Evolutionary conservation across 1,139 yeast genomes (phyloP).

Genomic region (Scheffersomyces quercinus): DNA sequence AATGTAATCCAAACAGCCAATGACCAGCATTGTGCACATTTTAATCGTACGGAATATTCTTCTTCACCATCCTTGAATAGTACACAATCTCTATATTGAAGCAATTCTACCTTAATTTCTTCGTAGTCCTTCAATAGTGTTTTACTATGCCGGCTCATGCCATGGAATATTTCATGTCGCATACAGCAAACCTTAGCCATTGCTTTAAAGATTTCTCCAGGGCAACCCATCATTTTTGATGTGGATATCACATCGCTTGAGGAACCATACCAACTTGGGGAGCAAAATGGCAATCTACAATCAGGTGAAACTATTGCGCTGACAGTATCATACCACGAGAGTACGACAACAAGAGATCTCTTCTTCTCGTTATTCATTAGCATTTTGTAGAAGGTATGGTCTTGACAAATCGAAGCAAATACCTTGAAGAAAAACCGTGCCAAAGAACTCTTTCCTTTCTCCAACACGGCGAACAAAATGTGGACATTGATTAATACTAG

Average conservation of each 20-base stretch:
- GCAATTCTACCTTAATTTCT: slow-evolving; percentile 28
- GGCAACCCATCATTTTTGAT: slow-evolving; percentile 56
- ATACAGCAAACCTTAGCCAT: slow-evolving; percentile 43
- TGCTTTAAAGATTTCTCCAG: slow-evolving; percentile 52
- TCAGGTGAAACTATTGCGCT: slow-evolving; percentile 56
- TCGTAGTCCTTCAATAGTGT: slow-evolving; percentile 21
- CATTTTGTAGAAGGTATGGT: slow-evolving; percentile 21
- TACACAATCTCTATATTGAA: slow-evolving; percentile 50
- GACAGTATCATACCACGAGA: slow-evolving; percentile 59
- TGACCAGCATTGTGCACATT: slow-evolving; percentile 58
- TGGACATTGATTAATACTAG: slow-evolving; percentile 53
- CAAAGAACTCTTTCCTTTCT: slow-evolving; percentile 52
- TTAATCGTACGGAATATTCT: slow-evolving; percentile 36
- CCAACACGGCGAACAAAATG: slow-evolving; percentile 49
- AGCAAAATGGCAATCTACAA: slow-evolving; percentile 51
- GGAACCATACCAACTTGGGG: slow-evolving; percentile 52
- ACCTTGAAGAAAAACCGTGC: slow-evolving; percentile 48
- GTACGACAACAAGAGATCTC: slow-evolving; percentile 46
- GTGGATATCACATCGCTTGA: slow-evolving; percentile 37
- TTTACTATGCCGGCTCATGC: slow-evolving; percentile 6
- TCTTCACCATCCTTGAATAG: slow-evolving; percentile 20
- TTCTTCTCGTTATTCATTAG: slow-evolving; percentile 44
- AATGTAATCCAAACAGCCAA: slow-evolving; percentile 43
- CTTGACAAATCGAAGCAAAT: slow-evolving; percentile 50
- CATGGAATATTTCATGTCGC: slow-evolving; percentile 31